These are phyloP conservation scores for Evernia prunastri DNA, from an alignment of 495 filamentous ascomycete species.

Conservation along the genomic window DNA sequence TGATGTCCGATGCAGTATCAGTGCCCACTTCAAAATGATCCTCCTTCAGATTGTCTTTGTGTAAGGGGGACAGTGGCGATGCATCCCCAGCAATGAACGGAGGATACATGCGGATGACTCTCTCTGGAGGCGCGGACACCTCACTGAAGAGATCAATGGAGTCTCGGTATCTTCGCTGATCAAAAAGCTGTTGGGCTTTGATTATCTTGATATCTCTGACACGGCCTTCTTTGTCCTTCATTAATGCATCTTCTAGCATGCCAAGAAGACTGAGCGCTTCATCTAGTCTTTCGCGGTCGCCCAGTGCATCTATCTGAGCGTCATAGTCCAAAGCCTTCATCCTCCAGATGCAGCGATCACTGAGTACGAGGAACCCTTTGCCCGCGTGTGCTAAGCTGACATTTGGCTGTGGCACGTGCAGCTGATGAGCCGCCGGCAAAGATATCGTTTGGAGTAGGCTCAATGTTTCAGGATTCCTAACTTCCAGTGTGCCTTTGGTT, in stretches of 20 bases:
- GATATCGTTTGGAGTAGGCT: conserved; percentile 78
- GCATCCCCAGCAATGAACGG: conserved; percentile 75
- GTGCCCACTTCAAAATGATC: neutral
- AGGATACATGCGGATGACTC: conserved; percentile 81
- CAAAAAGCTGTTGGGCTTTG: conserved; percentile 82
- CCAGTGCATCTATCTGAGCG: conserved; percentile 78
- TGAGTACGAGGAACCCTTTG: conserved; percentile 86
- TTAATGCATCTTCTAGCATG: conserved; percentile 86
- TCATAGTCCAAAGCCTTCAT: conserved; percentile 95
- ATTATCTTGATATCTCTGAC: conserved; percentile 79
- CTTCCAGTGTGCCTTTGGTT: conserved; percentile 78
- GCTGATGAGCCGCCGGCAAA: conserved; percentile 67
- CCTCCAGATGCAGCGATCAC: conserved; percentile 86
- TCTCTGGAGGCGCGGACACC: conserved; percentile 79
- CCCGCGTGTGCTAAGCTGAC: conserved; percentile 88
- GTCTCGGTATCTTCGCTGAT: conserved; percentile 74
- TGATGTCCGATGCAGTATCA: neutral
- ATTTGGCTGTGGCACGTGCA: conserved; percentile 93
- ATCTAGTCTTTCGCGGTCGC: conserved; percentile 69
- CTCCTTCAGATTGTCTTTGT: conserved; percentile 8
- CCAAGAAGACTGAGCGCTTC: conserved; percentile 84
- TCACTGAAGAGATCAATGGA: conserved; percentile 86
- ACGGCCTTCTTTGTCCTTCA: conserved; percentile 74
- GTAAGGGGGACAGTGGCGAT: conserved; percentile 41
- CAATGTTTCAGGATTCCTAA: conserved; percentile 87